phyloP scores from a whole-genome alignment of 306 rosid species.

The Argentina anserina region DNA sequence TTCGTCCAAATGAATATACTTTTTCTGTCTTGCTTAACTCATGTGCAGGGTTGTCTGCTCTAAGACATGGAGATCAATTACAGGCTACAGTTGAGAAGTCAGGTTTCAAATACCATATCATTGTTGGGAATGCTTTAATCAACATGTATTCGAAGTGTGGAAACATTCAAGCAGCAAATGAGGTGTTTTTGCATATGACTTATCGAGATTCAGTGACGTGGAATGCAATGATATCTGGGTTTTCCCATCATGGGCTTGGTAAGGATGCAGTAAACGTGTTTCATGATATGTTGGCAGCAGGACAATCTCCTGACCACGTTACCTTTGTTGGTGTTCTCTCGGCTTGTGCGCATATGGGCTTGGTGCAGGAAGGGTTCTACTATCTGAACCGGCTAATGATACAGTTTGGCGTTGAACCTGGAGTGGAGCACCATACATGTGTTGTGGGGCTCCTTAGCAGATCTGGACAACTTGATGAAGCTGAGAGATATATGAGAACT shows the following conservation, averaged over 20 bases:
- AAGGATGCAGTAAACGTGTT: constrained; percentile 56
- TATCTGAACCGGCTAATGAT: constrained; percentile 49
- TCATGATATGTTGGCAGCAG: constrained; percentile 41
- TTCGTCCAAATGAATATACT: constrained; percentile 50
- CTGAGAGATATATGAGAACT: constrained; percentile 30
- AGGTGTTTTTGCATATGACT: constrained; percentile 37
- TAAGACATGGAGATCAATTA: constrained; percentile 50
- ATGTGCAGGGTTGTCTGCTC: constrained; percentile 49
- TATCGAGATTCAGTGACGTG: constrained; percentile 44
- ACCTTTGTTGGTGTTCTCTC: constrained; percentile 59
- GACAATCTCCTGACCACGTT: constrained; percentile 44
- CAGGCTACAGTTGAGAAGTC: constrained; percentile 48
- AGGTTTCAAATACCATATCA: constrained; percentile 47
- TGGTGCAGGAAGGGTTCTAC: constrained; percentile 51
- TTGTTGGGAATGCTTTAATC: constrained; percentile 54
- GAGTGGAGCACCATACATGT: constrained; percentile 39
- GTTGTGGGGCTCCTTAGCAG: constrained; percentile 38
- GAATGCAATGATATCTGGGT: constrained; percentile 67
- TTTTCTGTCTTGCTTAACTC: constrained; percentile 56
- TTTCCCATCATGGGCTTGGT: constrained; percentile 65
- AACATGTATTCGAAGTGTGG: constrained; percentile 73
- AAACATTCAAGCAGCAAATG: constrained; percentile 49
- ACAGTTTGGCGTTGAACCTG: constrained; percentile 27
- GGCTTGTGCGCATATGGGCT: constrained; percentile 54
- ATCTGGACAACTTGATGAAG: constrained; percentile 36